Evolutionary conservation across 345 rosid genomes (phyloP), one percentile per base, ranked within the genome.

Genomic region (Arabidopsis arenosa): DNA sequence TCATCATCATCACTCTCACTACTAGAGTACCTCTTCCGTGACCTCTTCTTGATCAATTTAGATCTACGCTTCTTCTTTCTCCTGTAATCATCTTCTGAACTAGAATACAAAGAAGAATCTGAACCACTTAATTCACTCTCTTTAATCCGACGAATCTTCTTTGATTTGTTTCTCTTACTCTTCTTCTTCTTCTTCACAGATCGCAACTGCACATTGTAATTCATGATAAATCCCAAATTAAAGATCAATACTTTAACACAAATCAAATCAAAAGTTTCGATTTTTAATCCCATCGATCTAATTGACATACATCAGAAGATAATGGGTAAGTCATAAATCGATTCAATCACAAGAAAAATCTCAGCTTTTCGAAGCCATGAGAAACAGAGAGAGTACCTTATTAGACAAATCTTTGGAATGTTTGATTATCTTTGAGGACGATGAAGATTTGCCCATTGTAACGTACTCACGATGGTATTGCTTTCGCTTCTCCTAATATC

Each of bases 161-260:
- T 90, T 5, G 82, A 80, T 80, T 83, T 88, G 61, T 9, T 55
- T 77, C 79, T 85, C 73, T 73, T 80, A 81, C 86, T 90, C 63
- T 74, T 78, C 79, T 65, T 91, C 79, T 65, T 91, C 78, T 65
- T 91, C 87, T 83, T 90, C 88, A 68, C 85, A 28, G 66, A 64
- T 21, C 72, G 82, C 65, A 72, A 86, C 98, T 89, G 79, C 61
- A 79, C 43, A 53, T 28, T 28, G 52, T 15, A 53, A 43, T 70
- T 18, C 32, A 30, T 4, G 35, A 43, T 64, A 8, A 51, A 51
- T 0, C 48, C 66, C 35, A 13, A 30, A 45, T 55, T 35, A 68
- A 61, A 68, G 44, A 0, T 61, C 48, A 53, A 51, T 6, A 35
- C 60, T 63, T 68, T 0, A 63, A 43, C 68, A 62, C 23, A 47